Evolutionary conservation across 768 basidiomycete genomes (phyloP).

Genomic region (Leccinum subgranulosum): DNA sequence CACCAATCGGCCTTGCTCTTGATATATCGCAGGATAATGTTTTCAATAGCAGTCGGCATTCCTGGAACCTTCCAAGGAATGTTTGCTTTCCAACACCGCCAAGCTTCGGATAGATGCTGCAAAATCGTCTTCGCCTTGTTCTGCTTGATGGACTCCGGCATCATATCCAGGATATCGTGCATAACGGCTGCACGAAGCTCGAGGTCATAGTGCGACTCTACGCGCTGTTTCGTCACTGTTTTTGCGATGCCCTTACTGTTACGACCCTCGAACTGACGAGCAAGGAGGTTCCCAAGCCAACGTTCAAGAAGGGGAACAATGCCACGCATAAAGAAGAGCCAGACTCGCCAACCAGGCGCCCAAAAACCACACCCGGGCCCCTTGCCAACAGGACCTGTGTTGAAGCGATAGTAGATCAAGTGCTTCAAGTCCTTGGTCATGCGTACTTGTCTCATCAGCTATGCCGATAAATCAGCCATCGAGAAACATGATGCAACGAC

Average conservation of each 20-base stretch:
- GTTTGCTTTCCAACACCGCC: slow-evolving; percentile 97
- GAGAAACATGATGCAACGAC: not conserved
- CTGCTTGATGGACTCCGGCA: slow-evolving; percentile 99
- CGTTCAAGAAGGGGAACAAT: slow-evolving; percentile 96
- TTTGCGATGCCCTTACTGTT: slow-evolving; percentile 96
- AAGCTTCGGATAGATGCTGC: slow-evolving; percentile 97
- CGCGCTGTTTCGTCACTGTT: slow-evolving; percentile 98
- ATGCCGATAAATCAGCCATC: slow-evolving; percentile 6
- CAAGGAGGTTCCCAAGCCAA: slow-evolving; percentile 97
- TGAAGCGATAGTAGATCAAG: slow-evolving; percentile 97
- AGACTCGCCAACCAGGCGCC: slow-evolving; percentile 99
- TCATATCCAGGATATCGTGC: slow-evolving; percentile 99
- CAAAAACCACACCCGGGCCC: slow-evolving; percentile 99
- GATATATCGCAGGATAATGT: slow-evolving; percentile 97
- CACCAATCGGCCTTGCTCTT: slow-evolving; percentile 99
- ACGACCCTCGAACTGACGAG: slow-evolving; percentile 96
- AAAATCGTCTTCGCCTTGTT: slow-evolving; percentile 99
- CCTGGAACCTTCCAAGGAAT: slow-evolving; percentile 99
- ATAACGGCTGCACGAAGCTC: slow-evolving; percentile 98
- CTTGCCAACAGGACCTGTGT: slow-evolving; percentile 98
- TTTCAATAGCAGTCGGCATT: slow-evolving; percentile 99
- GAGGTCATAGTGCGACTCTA: slow-evolving; percentile 97
- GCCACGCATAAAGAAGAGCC: slow-evolving; percentile 99
- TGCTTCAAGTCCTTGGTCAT: slow-evolving; percentile 99
- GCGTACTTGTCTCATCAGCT: slow-evolving; percentile 98